phyloP scores from a whole-genome alignment of 441 rosid species.

The Euphorbia celastroides region DNA sequence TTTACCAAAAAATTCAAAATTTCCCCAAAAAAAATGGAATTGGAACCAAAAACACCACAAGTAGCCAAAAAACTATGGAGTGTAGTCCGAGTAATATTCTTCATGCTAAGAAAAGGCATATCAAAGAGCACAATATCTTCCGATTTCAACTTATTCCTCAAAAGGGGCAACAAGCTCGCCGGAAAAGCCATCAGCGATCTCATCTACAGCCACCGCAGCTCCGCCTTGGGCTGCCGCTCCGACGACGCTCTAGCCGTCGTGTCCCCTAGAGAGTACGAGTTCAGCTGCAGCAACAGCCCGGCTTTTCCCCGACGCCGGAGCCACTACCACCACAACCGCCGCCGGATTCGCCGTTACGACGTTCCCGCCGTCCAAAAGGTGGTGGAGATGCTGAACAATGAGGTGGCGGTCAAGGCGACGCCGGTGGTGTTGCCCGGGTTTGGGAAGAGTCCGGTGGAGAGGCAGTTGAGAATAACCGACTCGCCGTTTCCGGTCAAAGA shows the following conservation, averaged over 20 bases:
- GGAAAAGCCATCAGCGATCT: slow-evolving; percentile 52
- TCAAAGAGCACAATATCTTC: slow-evolving; percentile 52
- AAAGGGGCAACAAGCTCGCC: slow-evolving; percentile 53
- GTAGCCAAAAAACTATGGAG: slow-evolving; percentile 58
- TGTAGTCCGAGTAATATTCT: slow-evolving; percentile 39
- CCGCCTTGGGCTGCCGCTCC: slow-evolving; percentile 38
- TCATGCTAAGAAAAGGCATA: slow-evolving; percentile 57
- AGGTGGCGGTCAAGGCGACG: slow-evolving; percentile 28
- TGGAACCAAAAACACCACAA: slow-evolving; percentile 34
- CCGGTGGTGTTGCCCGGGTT: slow-evolving; percentile 51
- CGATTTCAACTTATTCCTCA: slow-evolving; percentile 54
- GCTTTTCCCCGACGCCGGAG: slow-evolving; percentile 34
- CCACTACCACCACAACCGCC: slow-evolving; percentile 32
- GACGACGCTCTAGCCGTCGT: slow-evolving; percentile 30
- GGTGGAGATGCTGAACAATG: slow-evolving; percentile 53
- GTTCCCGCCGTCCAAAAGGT: slow-evolving; percentile 49
- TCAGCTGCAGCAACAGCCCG: slow-evolving; percentile 77
- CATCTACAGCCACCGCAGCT: slow-evolving; percentile 29
- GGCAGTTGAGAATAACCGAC: slow-evolving; percentile 80
- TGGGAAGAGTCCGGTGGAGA: slow-evolving; percentile 53
- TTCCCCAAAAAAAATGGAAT: slow-evolving; percentile 27
- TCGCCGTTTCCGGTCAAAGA: slow-evolving; percentile 75
- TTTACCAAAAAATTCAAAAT: not conserved
- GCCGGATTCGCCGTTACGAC: slow-evolving; percentile 28
- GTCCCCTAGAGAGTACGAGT: slow-evolving; percentile 60